Conservation (phyloP, 495 filamentous ascomycete species). For the Achaetomiella virescens region DNA sequence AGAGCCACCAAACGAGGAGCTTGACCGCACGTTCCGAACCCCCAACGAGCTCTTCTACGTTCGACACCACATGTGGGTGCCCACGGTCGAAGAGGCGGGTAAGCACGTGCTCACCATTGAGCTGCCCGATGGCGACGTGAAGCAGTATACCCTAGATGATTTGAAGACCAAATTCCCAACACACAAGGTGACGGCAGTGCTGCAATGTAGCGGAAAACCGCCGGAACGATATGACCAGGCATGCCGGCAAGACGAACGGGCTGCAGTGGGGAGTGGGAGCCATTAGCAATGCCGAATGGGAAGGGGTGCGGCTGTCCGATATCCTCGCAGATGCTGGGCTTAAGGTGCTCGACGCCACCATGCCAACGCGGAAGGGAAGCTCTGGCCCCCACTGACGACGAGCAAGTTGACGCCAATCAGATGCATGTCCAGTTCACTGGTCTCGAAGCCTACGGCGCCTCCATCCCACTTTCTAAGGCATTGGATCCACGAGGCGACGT, state of each 20-base stretch:
- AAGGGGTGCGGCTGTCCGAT: conserved; percentile 52
- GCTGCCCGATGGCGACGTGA: conserved; percentile 48
- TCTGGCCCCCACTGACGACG: not conserved
- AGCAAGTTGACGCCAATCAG: conserved; percentile 27
- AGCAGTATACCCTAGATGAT: conserved; percentile 47
- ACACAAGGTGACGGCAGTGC: conserved; percentile 49
- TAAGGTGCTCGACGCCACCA: conserved; percentile 11
- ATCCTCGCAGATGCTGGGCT: conserved; percentile 51
- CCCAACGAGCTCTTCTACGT: conserved; percentile 53
- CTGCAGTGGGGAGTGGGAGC: conserved; percentile 56
- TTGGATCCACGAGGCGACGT: conserved; percentile 53
- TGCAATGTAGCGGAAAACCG: conserved; percentile 61
- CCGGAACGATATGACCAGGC: conserved; percentile 52
- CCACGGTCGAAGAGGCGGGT: conserved; percentile 38
- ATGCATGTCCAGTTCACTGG: conserved; percentile 54
- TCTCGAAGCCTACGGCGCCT: conserved; percentile 54
- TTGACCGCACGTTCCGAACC: conserved; percentile 45
- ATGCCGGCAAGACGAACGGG: conserved; percentile 49
- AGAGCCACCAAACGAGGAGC: conserved; percentile 45
- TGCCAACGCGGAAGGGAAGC: not conserved
- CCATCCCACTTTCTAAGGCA: conserved; percentile 51
- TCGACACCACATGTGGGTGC: conserved; percentile 59
- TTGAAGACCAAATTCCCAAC: conserved; percentile 46
- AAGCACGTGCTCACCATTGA: conserved; percentile 48
- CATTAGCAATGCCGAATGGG: conserved; percentile 56